A percentile compares a stretch with the other conserved stretches of the same genome.
phyloP scores from a whole-genome alignment of 345 rosid genomes.

The Salix suchowensis region DNA sequence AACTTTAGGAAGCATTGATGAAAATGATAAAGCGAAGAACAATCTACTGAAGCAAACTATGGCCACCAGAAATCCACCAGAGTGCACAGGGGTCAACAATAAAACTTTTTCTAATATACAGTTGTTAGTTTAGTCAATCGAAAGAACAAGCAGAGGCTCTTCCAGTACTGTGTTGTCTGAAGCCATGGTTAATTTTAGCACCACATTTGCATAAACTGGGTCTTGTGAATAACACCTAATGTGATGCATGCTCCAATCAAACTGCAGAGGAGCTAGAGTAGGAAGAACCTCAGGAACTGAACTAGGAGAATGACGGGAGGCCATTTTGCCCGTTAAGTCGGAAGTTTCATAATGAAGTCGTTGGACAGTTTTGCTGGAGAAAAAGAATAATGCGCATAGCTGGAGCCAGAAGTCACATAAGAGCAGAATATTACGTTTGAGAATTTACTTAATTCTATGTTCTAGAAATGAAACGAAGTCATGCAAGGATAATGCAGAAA shows the following conservation, averaged over 20 bases:
- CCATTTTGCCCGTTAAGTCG: constrained; percentile 26
- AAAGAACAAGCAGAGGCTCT: constrained; percentile 6
- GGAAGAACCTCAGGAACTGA: constrained; percentile 53
- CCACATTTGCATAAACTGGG: not conserved
- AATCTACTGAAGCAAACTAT: constrained; percentile 1
- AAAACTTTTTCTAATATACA: not conserved
- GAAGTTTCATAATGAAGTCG: constrained; percentile 36
- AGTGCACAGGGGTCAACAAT: not conserved
- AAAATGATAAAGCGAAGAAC: constrained; percentile 6
- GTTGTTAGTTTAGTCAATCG: not conserved
- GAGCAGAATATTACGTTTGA: constrained; percentile 10
- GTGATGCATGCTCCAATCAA: constrained; percentile 9
- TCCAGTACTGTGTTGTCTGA: constrained; percentile 9
- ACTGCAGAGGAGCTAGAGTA: constrained; percentile 31
- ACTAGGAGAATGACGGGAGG: constrained; percentile 41
- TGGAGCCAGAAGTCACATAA: constrained; percentile 30
- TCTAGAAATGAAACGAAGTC: not conserved
- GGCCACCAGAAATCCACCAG: not conserved
- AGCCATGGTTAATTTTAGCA: constrained; percentile 1
- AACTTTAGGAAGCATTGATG: not conserved
- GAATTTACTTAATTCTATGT: not conserved
- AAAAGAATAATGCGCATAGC: constrained; percentile 47
- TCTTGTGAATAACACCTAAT: constrained; percentile 13
- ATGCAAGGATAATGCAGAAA: not conserved
- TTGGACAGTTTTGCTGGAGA: constrained; percentile 51